Conservation (phyloP, 257 asterid genomes). For the Solanum okadae region DNA sequence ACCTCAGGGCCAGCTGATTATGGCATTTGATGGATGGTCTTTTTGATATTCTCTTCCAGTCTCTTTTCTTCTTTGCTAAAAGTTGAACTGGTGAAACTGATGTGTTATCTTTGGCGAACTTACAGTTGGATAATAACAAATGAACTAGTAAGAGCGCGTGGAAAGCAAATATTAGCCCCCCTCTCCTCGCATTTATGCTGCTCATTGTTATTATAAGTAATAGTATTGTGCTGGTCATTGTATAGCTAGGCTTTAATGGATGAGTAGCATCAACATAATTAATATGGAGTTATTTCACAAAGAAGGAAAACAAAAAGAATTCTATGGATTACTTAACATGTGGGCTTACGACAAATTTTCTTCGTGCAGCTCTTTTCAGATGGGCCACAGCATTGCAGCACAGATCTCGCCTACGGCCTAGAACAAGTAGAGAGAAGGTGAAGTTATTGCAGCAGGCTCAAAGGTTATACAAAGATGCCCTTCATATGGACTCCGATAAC, state of each 20-base stretch:
- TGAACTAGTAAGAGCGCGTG: neutral
- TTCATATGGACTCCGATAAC: slow-evolving; percentile 62
- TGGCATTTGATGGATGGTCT: neutral
- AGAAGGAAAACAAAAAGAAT: neutral
- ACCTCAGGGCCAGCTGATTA: neutral
- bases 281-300: neutral
- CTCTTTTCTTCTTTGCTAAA: neutral
- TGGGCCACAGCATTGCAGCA: slow-evolving; percentile 89
- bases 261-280: neutral
- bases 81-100: neutral
- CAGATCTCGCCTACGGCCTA: slow-evolving; percentile 69
- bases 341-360: neutral
- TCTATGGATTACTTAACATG: neutral
- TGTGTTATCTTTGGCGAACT: neutral
- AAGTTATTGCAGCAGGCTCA: slow-evolving; percentile 82
- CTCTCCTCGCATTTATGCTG: neutral
- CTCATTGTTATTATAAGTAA: neutral
- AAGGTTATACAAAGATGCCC: slow-evolving; percentile 76
- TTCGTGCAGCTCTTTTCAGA: slow-evolving; percentile 73
- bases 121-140: neutral
- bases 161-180: neutral
- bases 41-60: neutral
- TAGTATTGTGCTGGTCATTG: neutral
- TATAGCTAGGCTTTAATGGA: neutral
- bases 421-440: slow-evolving; percentile 67